phyloP scores from a whole-genome alignment of 1,284 basidiomycete genomes.

The Ustilago tritici region DNA sequence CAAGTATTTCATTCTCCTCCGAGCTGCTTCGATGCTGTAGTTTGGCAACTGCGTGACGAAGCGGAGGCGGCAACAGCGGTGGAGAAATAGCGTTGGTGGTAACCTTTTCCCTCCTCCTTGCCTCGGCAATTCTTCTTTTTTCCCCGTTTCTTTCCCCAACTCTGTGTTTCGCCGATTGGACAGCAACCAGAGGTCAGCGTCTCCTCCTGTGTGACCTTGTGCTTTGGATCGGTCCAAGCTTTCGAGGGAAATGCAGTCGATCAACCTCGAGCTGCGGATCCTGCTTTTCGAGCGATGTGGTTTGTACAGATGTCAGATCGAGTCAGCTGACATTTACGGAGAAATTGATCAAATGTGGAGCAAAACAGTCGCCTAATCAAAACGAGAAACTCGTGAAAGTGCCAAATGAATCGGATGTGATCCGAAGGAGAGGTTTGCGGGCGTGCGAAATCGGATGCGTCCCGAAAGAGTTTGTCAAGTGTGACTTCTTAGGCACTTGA shows the following conservation, averaged over 20 bases:
- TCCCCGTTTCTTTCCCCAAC: neutral
- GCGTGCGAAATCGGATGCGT: conserved; percentile 2
- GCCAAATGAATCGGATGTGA: neutral
- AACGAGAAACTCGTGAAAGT: neutral
- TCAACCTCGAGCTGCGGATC: neutral
- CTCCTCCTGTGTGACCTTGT: neutral
- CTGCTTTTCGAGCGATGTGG: neutral
- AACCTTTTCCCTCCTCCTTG: too few species aligned
- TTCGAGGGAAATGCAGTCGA: neutral
- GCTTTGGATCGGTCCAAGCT: neutral
- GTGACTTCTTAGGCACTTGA: too few species aligned
- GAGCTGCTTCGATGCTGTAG: too few species aligned
- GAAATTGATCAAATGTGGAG: neutral
- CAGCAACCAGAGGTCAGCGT: too few species aligned
- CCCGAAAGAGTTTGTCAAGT: neutral
- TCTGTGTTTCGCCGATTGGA: neutral
- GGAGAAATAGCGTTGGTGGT: neutral
- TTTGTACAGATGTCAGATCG: neutral
- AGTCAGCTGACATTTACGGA: neutral
- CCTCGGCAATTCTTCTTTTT: neutral
- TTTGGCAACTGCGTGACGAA: too few species aligned
- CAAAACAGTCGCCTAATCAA: neutral
- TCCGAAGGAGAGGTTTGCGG: neutral
- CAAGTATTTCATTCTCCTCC: too few species aligned
- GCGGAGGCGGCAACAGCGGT: neutral